Percentiles rank a stretch among this genome's conserved stretches.
Conservation (phyloP, 768 basidiomycete species). For the Galerina marginata region DNA sequence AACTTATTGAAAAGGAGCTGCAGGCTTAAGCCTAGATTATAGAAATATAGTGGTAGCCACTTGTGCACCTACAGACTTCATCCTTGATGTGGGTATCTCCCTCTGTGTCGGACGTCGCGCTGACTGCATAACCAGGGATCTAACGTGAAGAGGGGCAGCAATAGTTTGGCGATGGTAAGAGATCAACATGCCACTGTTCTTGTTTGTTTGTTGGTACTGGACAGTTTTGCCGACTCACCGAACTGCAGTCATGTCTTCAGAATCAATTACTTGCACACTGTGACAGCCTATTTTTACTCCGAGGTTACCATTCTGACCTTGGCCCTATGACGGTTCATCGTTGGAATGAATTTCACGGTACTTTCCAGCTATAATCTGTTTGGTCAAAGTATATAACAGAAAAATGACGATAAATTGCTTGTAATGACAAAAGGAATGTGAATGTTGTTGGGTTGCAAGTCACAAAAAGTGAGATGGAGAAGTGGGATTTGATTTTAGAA, state of each 20-base stretch:
- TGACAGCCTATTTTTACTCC: neutral
- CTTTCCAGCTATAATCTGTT: too few species aligned
- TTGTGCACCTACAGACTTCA: neutral
- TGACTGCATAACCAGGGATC: neutral
- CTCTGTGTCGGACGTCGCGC: neutral
- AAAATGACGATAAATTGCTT: too few species aligned
- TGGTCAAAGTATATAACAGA: too few species aligned
- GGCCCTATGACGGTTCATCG: neutral
- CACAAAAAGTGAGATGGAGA: too few species aligned
- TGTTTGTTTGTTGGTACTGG: constrained; percentile 1
- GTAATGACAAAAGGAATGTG: too few species aligned
- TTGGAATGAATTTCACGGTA: too few species aligned
- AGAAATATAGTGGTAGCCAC: too few species aligned
- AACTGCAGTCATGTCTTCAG: neutral
- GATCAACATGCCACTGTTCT: neutral
- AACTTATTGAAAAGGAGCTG: neutral
- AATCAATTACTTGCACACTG: neutral
- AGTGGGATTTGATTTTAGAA: too few species aligned
- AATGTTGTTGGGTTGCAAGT: too few species aligned
- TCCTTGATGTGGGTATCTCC: neutral
- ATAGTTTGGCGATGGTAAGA: neutral
- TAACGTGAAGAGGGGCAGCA: neutral
- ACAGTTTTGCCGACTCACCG: neutral
- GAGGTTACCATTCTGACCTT: constrained; percentile 1
- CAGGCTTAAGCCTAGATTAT: too few species aligned